A percentile compares a stretch with the other conserved stretches of the same genome.
These are phyloP conservation scores for Ogataea sp. DNA, from an alignment of 805 yeast genomes.

Conservation along the genomic window DNA sequence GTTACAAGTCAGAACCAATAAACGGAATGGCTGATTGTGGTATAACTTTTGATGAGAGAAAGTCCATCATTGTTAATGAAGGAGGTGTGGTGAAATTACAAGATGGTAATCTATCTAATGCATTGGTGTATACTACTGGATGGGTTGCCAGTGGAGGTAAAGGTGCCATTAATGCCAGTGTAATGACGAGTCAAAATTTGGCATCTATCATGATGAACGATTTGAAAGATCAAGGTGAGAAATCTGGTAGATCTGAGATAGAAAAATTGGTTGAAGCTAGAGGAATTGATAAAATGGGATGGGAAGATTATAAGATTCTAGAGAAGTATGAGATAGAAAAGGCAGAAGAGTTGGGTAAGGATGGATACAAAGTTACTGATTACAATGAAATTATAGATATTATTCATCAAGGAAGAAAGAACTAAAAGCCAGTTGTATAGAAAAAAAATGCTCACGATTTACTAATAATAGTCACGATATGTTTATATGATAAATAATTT, in stretches of 20 bases:
- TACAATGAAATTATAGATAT: constrained; percentile 39
- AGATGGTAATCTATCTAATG: constrained; percentile 7
- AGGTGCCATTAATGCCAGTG: constrained; percentile 88
- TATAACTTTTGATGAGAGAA: constrained; percentile 35
- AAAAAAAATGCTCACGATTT: too few species aligned
- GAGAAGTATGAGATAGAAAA: constrained; percentile 41
- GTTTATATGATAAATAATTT: too few species aligned
- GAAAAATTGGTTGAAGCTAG: constrained; percentile 12
- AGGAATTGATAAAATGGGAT: constrained; percentile 29
- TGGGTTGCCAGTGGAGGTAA: constrained; percentile 85
- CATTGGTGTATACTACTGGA: constrained; percentile 63
- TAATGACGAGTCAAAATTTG: constrained; percentile 74
- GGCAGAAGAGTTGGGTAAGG: constrained; percentile 44
- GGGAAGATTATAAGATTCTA: constrained; percentile 63
- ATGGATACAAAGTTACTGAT: constrained; percentile 48
- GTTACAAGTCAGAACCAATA: constrained; percentile 66
- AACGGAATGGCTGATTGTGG: constrained; percentile 45
- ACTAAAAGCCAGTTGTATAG: too few species aligned
- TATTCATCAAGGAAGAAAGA: background rate
- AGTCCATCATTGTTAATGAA: constrained; percentile 38
- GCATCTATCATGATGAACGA: constrained; percentile 44
- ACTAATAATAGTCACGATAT: too few species aligned
- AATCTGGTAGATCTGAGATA: constrained; percentile 24
- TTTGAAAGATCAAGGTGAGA: constrained; percentile 11
- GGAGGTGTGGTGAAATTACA: constrained; percentile 30